Conservation (phyloP, 2,329 filamentous ascomycete genomes). For the Trichoderma atrobrunneum region DNA sequence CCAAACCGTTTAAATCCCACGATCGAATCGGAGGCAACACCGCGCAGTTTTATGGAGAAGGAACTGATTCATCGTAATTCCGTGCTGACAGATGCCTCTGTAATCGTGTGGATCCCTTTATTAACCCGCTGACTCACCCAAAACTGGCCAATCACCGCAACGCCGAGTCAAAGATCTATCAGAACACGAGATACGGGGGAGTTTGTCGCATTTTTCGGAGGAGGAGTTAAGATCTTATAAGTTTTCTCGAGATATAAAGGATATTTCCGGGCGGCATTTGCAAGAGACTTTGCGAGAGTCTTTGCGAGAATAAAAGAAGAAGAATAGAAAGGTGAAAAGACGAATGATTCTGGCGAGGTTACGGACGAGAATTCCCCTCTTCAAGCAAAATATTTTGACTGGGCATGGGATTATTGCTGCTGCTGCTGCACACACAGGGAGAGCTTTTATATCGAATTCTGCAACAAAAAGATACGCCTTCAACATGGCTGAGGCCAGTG, state of each 20-base stretch:
- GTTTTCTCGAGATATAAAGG: background rate
- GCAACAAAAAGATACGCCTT: background rate
- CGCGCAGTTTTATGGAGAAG: background rate
- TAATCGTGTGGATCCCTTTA: background rate
- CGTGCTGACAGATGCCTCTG: constrained; percentile 11
- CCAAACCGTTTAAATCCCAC: background rate
- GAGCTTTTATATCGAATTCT: background rate
- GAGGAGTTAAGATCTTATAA: background rate
- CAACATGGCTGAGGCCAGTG: background rate
- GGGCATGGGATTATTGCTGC: background rate
- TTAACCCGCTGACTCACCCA: background rate
- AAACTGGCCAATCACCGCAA: background rate
- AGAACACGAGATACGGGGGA: background rate
- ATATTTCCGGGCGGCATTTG: background rate
- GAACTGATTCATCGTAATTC: background rate
- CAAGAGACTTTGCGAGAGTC: background rate
- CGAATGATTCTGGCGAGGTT: background rate
- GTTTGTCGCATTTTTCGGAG: background rate
- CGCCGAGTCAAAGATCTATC: background rate
- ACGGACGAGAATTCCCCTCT: background rate
- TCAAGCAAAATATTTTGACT: background rate
- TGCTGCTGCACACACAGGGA: background rate
- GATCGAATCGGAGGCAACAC: background rate
- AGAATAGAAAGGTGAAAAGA: background rate
- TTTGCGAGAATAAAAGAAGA: background rate